Conservation (phyloP, 148 eudicot genomes). For the Linanthus parryae region DNA sequence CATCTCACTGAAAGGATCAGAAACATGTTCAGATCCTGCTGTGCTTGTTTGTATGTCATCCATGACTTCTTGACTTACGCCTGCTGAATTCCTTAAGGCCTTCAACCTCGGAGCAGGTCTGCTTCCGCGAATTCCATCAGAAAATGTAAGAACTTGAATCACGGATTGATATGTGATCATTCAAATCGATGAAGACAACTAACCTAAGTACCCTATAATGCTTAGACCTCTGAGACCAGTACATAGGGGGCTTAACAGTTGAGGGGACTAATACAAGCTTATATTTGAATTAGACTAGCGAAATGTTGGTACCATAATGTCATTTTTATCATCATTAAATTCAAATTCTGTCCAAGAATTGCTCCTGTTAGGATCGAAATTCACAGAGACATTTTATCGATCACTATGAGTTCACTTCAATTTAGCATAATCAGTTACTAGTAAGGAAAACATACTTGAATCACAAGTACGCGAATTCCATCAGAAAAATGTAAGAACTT, state of each 20-base stretch:
- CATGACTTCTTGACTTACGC: slow-evolving; percentile 28
- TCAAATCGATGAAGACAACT: too few relatives aligned
- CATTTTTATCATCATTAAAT: slow-evolving; percentile 33
- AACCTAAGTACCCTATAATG: slow-evolving; percentile 2
- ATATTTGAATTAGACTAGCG: slow-evolving; percentile 31
- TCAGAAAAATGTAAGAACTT: slow-evolving; percentile 5
- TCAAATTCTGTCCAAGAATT: too few relatives aligned
- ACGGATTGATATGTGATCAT: too few relatives aligned
- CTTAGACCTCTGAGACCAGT: neutral
- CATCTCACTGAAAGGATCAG: slow-evolving; percentile 46
- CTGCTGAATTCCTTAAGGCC: slow-evolving; percentile 39
- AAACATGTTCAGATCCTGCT: slow-evolving; percentile 16
- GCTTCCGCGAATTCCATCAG: slow-evolving; percentile 25
- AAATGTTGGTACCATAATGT: slow-evolving; percentile 15
- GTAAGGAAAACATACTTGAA: neutral
- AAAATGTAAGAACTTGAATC: slow-evolving; percentile 8
- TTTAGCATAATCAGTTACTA: slow-evolving; percentile 14
- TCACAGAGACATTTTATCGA: too few relatives aligned
- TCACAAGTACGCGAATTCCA: slow-evolving; percentile 22
- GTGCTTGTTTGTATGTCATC: slow-evolving; percentile 21
- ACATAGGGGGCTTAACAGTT: slow-evolving; percentile 4
- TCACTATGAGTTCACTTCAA: slow-evolving; percentile 20
- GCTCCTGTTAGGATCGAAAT: too few relatives aligned
- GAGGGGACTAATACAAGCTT: slow-evolving; percentile 19
- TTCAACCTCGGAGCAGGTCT: slow-evolving; percentile 39